These are phyloP conservation scores for Kluyveromyces dobzhanskii DNA, from an alignment of 805 yeast species.

Conservation along the genomic window DNA sequence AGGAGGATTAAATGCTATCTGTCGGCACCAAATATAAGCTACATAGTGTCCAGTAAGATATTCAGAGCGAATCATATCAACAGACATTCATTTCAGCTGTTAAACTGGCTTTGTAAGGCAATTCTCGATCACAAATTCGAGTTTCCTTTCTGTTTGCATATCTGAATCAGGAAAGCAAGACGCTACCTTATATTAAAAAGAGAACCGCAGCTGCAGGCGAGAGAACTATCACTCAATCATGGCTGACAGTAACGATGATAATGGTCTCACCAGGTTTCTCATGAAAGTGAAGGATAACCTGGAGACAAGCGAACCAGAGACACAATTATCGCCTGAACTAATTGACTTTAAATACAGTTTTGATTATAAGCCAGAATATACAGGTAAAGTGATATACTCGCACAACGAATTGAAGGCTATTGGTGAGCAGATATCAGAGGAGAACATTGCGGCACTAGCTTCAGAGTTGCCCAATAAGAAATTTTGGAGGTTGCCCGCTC, in stretches of 20 bases:
- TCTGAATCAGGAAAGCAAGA: too few species aligned
- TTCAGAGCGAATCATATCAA: too few species aligned
- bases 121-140: too few species aligned
- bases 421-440: constrained; percentile 19
- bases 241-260: background rate
- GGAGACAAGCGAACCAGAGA: background rate
- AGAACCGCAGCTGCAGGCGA: too few species aligned
- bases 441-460: constrained; percentile 26
- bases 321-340: background rate
- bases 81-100: too few species aligned
- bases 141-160: too few species aligned
- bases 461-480: constrained; percentile 37
- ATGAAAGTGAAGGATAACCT: constrained; percentile 1
- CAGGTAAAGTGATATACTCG: constrained; percentile 17
- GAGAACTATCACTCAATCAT: background rate
- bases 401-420: constrained; percentile 21
- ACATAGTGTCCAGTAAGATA: too few species aligned
- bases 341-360: background rate
- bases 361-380: constrained; percentile 9
- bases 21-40: too few species aligned
- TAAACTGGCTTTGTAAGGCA: too few species aligned
- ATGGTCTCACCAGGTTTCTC: constrained; percentile 3
- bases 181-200: too few species aligned
- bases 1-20: too few species aligned
- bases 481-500: constrained; percentile 39